A percentile compares a stretch with the other conserved stretches of the same genome.
Evolutionary conservation across 768 basidiomycete genomes (phyloP).

Genomic region (Hygrophoropsis aurantiaca): DNA sequence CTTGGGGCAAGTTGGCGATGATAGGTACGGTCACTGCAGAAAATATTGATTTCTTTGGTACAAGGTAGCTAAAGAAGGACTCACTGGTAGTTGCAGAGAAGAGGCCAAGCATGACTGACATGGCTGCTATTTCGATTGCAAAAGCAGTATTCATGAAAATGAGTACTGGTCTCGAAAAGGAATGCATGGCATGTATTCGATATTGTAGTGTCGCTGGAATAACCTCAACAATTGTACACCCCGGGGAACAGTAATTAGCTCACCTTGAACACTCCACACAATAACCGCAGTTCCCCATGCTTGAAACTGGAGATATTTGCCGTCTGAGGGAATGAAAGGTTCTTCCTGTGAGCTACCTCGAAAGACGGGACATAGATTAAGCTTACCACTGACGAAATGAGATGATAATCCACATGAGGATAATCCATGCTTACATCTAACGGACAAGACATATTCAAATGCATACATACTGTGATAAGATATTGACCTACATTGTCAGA

Average conservation of each 20-base stretch:
- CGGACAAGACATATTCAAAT: too few relatives aligned
- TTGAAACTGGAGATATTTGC: conserved; percentile 2
- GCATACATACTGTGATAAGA: too few relatives aligned
- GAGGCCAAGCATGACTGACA: conserved; percentile 1
- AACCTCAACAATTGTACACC: background rate
- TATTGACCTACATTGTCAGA: too few relatives aligned
- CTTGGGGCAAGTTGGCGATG: background rate
- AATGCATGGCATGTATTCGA: conserved; percentile 2
- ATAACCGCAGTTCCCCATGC: conserved; percentile 5
- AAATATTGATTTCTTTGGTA: background rate
- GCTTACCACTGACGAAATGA: too few relatives aligned
- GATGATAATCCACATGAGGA: too few relatives aligned
- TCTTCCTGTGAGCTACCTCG: too few relatives aligned
- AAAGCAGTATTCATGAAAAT: background rate
- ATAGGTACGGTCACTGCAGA: background rate
- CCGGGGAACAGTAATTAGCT: background rate
- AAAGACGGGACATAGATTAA: too few relatives aligned
- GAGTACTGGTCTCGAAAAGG: background rate
- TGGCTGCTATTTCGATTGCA: background rate
- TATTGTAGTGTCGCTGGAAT: background rate
- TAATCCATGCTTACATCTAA: too few relatives aligned
- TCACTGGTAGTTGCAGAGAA: background rate
- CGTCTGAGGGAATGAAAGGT: too few relatives aligned
- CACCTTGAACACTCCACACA: conserved; percentile 3
- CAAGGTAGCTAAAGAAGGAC: background rate